Conservation (phyloP, 2,329 filamentous ascomycete species). For the Chaetomium globosum region DNA sequence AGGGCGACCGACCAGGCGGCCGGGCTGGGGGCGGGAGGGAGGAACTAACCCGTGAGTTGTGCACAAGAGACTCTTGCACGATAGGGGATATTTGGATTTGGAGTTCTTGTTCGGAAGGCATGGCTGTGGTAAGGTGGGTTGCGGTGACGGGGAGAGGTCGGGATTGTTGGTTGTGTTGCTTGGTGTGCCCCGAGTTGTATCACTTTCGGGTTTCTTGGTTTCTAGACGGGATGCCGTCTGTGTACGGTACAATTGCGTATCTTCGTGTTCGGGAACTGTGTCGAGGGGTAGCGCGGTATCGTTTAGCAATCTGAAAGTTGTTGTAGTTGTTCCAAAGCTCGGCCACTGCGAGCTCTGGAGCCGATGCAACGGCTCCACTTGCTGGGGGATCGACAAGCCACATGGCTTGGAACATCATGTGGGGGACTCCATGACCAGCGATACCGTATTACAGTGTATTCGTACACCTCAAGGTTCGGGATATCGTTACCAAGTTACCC, state of each 20-base stretch:
- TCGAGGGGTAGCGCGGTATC: background rate
- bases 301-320: background rate
- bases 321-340: conserved; percentile 12
- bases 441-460: conserved; percentile 19
- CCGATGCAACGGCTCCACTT: conserved; percentile 21
- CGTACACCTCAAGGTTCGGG: background rate
- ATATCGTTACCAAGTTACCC: conserved; percentile 8
- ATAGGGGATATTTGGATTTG: conserved; percentile 77
- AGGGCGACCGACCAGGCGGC: conserved; percentile 18
- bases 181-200: background rate
- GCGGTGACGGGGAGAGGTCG: background rate
- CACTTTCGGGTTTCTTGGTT: background rate
- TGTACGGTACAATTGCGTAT: background rate
- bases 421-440: background rate
- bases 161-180: background rate
- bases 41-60: conserved; percentile 72
- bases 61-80: conserved; percentile 75
- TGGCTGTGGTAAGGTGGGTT: conserved; percentile 40
- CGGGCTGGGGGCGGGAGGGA: background rate
- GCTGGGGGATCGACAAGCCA: conserved; percentile 20
- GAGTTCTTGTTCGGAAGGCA: conserved; percentile 72
- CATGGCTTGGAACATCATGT: conserved; percentile 23
- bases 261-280: conserved; percentile 2
- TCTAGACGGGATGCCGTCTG: background rate
- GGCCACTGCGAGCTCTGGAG: conserved; percentile 17